Percentiles rank a stretch among this genome's conserved stretches.
Conservation (phyloP, 2,329 filamentous ascomycete genomes). For the Aspergillus sp. region DNA sequence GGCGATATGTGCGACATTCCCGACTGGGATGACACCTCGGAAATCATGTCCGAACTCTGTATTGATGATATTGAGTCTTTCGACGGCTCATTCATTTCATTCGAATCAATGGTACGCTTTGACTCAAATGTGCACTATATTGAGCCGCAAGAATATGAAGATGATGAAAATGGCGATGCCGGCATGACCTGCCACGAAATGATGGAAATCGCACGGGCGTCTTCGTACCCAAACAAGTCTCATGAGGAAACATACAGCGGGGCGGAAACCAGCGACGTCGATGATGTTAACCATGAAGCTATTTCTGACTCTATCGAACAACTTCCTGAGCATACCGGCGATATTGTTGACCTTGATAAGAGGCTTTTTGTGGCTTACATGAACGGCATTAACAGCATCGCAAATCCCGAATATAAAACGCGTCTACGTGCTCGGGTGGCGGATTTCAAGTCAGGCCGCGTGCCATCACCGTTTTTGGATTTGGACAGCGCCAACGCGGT, state of each 20-base stretch:
- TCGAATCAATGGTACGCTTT: slow-evolving; percentile 37
- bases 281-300: slow-evolving; percentile 14
- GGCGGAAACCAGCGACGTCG: slow-evolving; percentile 10
- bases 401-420: slow-evolving; percentile 32
- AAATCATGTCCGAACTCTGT: slow-evolving; percentile 27
- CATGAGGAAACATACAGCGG: slow-evolving; percentile 21
- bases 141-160: slow-evolving; percentile 26
- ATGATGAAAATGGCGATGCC: slow-evolving; percentile 23
- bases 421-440: slow-evolving; percentile 34
- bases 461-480: slow-evolving; percentile 33
- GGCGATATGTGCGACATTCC: slow-evolving; percentile 31
- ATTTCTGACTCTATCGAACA: slow-evolving; percentile 22
- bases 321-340: slow-evolving; percentile 34
- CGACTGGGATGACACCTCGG: slow-evolving; percentile 30
- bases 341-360: slow-evolving; percentile 40
- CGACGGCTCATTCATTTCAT: slow-evolving; percentile 39
- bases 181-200: slow-evolving; percentile 44
- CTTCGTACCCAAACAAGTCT: slow-evolving; percentile 6
- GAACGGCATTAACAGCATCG: slow-evolving; percentile 42
- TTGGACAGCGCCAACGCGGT: slow-evolving; percentile 29
- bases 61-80: slow-evolving; percentile 32
- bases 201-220: slow-evolving; percentile 35
- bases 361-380: slow-evolving; percentile 42
- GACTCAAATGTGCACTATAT: slow-evolving; percentile 36
- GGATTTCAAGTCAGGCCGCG: slow-evolving; percentile 33